Evolutionary conservation across 495 filamentous ascomycete species (phyloP), one percentile per base, ranked within the genome.

Genomic region (Xylaria scruposa): DNA sequence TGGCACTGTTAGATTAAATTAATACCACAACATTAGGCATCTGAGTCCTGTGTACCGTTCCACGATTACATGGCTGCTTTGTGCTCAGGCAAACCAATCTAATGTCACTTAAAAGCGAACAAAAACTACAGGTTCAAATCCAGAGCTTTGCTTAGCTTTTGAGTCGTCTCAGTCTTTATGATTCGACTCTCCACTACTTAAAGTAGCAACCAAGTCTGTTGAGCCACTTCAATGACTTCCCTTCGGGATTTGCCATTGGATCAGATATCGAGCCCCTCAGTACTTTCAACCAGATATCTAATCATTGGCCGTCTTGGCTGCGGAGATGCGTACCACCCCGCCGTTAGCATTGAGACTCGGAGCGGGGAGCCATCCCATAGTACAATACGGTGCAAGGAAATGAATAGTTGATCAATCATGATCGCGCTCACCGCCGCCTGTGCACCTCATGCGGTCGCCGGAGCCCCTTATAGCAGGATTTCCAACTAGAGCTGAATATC

Each of bases 401-500:
- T 44, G n/a, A 9, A 17, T 9, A 63, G 42, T 62, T 26, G 17
- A 36, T 60, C 58, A 60, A 40, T n/a, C 58, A 21, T 60, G 31
- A 21, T 38, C 8, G 19, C 58, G 12, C 19, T 38, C 19, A 1
- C n/a, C 33, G 33, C 33, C 33, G 33, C 58, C 9, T n/a, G 31
- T 38, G 58, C 53, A 56, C 53, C 53, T 56, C 3, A 17, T 29
- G 26, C 21, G 1, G 9, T 58, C n/a, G n/a, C 54, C 29, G 17
- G 26, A 29, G 19, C 54, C 19, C 15, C 6, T 21, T 17, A 60
- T 8, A 59, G 21, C 58, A 60, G 40, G 10, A 63, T 24, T 17
- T 29, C 10, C 21, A 9, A 67, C 46, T 67, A 19, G 46, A 67
- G 47, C 46, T 67, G 63, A 53, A 47, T 12, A 26, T 31, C 26